These are phyloP conservation scores for Leccinum subspadiceum DNA, from an alignment of 1,284 basidiomycete species.

Conservation along the genomic window DNA sequence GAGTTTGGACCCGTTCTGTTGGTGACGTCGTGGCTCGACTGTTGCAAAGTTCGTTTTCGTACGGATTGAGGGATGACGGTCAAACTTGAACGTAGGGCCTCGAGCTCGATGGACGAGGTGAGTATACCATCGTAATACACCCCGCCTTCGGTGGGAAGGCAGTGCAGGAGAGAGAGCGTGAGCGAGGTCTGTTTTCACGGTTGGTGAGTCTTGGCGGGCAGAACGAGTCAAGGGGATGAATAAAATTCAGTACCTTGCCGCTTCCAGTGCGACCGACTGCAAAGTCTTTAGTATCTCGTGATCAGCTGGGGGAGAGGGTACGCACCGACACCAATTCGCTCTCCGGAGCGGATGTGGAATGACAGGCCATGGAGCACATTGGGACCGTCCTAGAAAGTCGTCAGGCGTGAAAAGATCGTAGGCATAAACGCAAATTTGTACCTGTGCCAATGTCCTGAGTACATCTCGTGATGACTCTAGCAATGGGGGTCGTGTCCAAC, in stretches of 20 bases:
- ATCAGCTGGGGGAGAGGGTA: neutral
- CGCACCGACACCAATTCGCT: slow-evolving; percentile 15
- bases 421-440: slow-evolving; percentile 3
- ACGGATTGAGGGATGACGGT: slow-evolving; percentile 62
- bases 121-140: slow-evolving; percentile 52
- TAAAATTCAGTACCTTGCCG: slow-evolving; percentile 7
- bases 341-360: slow-evolving; percentile 12
- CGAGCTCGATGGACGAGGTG: slow-evolving; percentile 30
- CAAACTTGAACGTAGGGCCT: slow-evolving; percentile 50
- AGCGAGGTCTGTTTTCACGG: slow-evolving; percentile 41
- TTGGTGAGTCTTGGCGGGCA: neutral
- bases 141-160: slow-evolving; percentile 56
- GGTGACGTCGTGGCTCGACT: slow-evolving; percentile 27
- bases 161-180: slow-evolving; percentile 49
- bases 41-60: slow-evolving; percentile 29
- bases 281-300: neutral
- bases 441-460: slow-evolving; percentile 24
- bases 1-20: slow-evolving; percentile 14
- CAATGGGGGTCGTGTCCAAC: too few species aligned
- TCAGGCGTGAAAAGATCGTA: slow-evolving; percentile 1
- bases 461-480: slow-evolving; percentile 17
- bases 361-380: slow-evolving; percentile 9
- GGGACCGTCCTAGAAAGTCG: slow-evolving; percentile 6
- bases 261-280: slow-evolving; percentile 19
- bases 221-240: too few species aligned